Evolutionary conservation across 345 rosid genomes (phyloP).

Genomic region (Brassica rapa): DNA sequence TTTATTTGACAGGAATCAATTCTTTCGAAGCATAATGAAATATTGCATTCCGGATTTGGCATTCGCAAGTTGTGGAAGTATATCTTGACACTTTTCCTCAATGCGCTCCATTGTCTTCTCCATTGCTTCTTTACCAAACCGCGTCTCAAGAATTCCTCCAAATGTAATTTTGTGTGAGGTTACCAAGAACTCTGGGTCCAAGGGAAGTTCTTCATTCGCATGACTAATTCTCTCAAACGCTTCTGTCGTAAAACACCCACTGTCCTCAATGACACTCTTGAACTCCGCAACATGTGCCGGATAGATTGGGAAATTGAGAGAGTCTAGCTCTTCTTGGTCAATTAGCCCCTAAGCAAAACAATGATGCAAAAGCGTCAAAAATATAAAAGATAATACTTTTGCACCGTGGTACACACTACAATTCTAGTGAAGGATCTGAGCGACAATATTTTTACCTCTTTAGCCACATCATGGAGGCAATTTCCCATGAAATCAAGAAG

Average conservation of each 20-base stretch:
- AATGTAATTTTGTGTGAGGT: constrained; percentile 20
- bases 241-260: constrained; percentile 26
- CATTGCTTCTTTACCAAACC: constrained; percentile 38
- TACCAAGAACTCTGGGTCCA: constrained; percentile 29
- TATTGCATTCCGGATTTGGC: constrained; percentile 30
- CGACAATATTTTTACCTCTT: constrained; percentile 32
- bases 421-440: background rate
- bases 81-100: constrained; percentile 12
- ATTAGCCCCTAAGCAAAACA: constrained; percentile 23
- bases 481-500: constrained; percentile 23
- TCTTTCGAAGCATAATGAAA: constrained; percentile 26
- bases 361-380: background rate
- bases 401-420: background rate
- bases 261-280: constrained; percentile 25
- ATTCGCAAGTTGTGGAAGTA: constrained; percentile 24
- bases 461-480: constrained; percentile 45
- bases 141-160: constrained; percentile 30
- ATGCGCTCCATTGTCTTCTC: constrained; percentile 32
- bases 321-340: constrained; percentile 29
- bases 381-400: background rate
- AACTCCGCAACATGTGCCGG: constrained; percentile 17
- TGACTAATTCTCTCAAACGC: constrained; percentile 30
- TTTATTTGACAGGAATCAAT: constrained; percentile 1
- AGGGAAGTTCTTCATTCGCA: constrained; percentile 12
- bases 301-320: constrained; percentile 35